Evolutionary conservation across 345 rosid species (phyloP), one percentile per base, ranked within the genome.

Genomic region (Microthlaspi erraticum): DNA sequence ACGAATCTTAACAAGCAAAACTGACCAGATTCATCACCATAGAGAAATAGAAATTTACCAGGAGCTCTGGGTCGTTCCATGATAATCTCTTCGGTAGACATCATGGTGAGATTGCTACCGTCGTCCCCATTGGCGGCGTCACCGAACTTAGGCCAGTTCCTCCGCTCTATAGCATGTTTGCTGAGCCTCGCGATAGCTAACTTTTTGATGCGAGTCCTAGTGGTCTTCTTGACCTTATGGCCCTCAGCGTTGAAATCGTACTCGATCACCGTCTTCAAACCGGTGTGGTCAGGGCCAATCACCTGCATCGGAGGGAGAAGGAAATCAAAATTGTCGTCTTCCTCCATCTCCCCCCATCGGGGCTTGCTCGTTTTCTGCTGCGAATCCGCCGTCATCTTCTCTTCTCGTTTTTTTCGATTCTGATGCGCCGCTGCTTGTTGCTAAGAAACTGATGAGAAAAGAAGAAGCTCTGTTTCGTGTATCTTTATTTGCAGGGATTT

Each of bases 271-370:
- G 76, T 85, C 70, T 84, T 90, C 43, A 90, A 73, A 9, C 98
- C 98, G 66, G 78, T 80, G 59, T 88, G 86, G 61, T 90, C 98
- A 1, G 96, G 97, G 1, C 97, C 97, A 18, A 83, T 68, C 56
- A 88, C 90, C 13, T 86, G 88, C 26, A 72, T 79, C 0, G 93
- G 97, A 42, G 93, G 98, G 43, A 93, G 79, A 6, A 90, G 80
- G 62, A 84, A 88, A 66, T 83, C 91, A 13, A 87, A 68, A 63
- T 85, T 85, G 77, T 83, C 96, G 9, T 80, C 89, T 11, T 86
- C 90, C 43, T 90, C 92, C 49, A 90, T 76, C 60, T 93, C 96
- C 0, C 85, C 90, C 98, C 98, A 90, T 32, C 83, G 84, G 54
- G 86, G 31, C 82, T 76, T 77, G 77, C 79, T 78, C 34, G 70